A percentile compares a stretch with the other conserved stretches of the same genome.
Conservation (phyloP, 495 filamentous ascomycete genomes). For the Aspergillus heteromorphus region DNA sequence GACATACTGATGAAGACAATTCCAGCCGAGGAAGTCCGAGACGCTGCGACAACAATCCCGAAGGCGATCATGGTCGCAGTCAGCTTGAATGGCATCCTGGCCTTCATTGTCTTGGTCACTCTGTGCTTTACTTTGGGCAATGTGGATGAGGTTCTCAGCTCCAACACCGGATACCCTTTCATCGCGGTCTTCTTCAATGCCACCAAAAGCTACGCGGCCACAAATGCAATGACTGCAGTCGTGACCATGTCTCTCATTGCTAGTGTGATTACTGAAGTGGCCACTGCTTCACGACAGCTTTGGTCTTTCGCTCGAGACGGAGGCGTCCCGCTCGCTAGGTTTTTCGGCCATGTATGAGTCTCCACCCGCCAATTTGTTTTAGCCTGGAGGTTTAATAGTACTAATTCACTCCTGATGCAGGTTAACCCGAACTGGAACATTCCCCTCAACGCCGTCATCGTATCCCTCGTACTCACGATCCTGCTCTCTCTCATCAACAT, state of each 20-base stretch:
- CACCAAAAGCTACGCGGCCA: background rate
- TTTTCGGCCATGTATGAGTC: background rate
- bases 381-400: background rate
- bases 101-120: background rate
- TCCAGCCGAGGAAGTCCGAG: background rate
- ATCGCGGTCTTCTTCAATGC: background rate
- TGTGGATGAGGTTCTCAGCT: background rate
- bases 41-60: background rate
- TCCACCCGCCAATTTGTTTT: background rate
- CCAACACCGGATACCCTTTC: background rate
- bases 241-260: background rate
- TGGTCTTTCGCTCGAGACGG: background rate
- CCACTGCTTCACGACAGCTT: background rate
- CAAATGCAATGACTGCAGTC: background rate
- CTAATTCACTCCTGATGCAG: background rate
- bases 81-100: background rate
- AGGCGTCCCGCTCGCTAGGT: background rate
- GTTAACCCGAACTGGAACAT: conserved; percentile 35
- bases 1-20: background rate
- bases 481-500: conserved; percentile 56
- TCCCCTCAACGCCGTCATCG: conserved; percentile 41
- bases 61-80: background rate
- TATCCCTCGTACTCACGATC: conserved; percentile 40
- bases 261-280: background rate
- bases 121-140: background rate